Evolutionary conservation across 2,329 filamentous ascomycete species (phyloP), one percentile per base, ranked within the genome.

Genomic region (Colletotrichum filicis): DNA sequence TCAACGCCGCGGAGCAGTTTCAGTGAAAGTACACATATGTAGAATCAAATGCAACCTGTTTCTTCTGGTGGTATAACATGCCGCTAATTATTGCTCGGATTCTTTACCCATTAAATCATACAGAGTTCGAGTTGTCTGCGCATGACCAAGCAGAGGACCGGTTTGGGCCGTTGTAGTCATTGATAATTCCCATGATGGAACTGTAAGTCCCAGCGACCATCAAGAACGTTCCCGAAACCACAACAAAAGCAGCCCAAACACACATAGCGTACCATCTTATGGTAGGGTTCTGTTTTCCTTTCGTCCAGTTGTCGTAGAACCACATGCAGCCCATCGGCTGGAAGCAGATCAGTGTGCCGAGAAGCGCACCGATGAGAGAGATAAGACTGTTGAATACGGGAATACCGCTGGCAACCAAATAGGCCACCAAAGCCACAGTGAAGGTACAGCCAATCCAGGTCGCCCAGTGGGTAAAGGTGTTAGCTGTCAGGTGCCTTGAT

Each of bases 291-390:
- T 52, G n/a, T 8, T 58, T 64, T 35, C 53, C 78, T 52, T 53
- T 59, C n/a, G 14, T 37, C 77, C 76, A 80, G 56, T 80, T 78
- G 52, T 80, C 79, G 16, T 74, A 80, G 1, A 80, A 53, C 79
- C 78, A 80, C 74, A 80, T 77, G 42, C 76, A 78, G 0, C 78
- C 79, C 61, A 78, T 78, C 0, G 78, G 77, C n/a, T 80, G 76
- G 26, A 80, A 73, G 79, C 81, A 79, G 67, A 80, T 76, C 9
- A 79, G 35, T 0, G 79, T 79, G 2, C 78, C 79, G 0, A 80
- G 64, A 2, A 81, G 76, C 22, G 79, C 78, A 5, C 80, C 80
- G 3, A 79, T 75, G 1, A 81, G 74, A 1, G 80, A 80, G 2
- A 81, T 76, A 1, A 80, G 68, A 22, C 71, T 74, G 42, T 74